Conservation (phyloP, 192 early-diverging fungal species). For the Dimargaris cristalligena region DNA sequence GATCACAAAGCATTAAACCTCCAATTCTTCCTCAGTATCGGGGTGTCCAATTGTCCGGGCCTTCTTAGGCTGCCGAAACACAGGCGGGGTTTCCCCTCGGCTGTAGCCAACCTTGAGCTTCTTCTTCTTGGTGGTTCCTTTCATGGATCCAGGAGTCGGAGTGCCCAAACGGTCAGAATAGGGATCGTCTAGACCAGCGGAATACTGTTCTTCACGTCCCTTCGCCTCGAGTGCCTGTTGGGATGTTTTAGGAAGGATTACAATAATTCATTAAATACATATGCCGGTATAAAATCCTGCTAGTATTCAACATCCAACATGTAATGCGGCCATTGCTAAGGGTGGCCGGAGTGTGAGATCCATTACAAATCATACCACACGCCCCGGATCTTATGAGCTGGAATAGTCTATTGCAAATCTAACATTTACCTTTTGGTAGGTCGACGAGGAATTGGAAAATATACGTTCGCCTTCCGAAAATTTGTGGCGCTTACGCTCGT, state of each 20-base stretch:
- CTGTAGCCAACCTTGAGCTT: neutral
- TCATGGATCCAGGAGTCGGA: neutral
- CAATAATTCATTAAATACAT: too few species aligned
- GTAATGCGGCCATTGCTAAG: neutral
- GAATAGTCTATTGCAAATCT: too few species aligned
- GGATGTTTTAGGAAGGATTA: too few species aligned
- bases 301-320: too few species aligned
- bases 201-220: constrained; percentile 7
- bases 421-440: constrained; percentile 25
- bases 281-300: too few species aligned
- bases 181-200: neutral
- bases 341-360: too few species aligned
- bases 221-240: constrained; percentile 8
- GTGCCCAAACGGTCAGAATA: neutral
- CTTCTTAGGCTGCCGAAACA: constrained; percentile 3
- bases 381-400: too few species aligned
- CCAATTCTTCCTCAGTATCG: constrained; percentile 4
- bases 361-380: too few species aligned
- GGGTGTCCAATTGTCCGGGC: neutral
- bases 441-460: constrained; percentile 60
- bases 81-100: neutral
- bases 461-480: constrained; percentile 66
- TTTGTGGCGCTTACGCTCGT: constrained; percentile 41
- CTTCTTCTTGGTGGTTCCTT: constrained; percentile 6
- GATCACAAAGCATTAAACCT: neutral